phyloP scores from a whole-genome alignment of 495 filamentous ascomycete genomes.

The Aspergillus sclerotioniger region DNA sequence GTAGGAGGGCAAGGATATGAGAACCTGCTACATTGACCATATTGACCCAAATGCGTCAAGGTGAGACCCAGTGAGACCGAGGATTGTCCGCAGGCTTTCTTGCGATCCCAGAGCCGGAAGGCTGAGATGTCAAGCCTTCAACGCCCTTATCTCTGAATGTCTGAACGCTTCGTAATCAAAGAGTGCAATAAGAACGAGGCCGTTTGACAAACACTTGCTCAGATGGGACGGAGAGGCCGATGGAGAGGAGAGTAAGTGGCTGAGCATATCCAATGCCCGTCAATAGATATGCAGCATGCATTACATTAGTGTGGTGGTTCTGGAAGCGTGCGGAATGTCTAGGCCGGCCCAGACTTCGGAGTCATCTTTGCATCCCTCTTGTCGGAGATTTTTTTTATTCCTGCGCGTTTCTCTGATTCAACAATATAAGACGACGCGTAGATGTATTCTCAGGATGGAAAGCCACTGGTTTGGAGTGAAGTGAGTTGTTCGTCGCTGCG shows the following conservation, averaged over 20 bases:
- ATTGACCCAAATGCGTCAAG: too few species aligned
- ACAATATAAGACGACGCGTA: not conserved
- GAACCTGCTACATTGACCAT: too few species aligned
- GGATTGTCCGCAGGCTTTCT: too few species aligned
- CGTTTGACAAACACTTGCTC: not conserved
- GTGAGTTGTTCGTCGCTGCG: not conserved
- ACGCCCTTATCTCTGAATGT: too few species aligned
- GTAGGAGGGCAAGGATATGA: too few species aligned
- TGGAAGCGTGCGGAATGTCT: constrained; percentile 6
- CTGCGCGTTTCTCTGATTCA: not conserved
- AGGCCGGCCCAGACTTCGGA: constrained; percentile 8
- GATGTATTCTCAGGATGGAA: not conserved
- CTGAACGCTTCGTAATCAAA: too few species aligned
- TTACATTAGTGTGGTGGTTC: constrained; percentile 5
- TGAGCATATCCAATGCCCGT: not conserved
- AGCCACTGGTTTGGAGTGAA: not conserved
- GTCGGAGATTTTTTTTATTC: not conserved
- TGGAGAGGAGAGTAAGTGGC: not conserved
- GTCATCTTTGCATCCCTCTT: not conserved
- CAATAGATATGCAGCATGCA: not conserved
- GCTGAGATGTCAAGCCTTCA: too few species aligned
- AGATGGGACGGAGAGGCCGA: not conserved
- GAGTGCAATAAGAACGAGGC: not conserved
- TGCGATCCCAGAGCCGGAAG: too few species aligned
- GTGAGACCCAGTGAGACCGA: too few species aligned